A percentile compares a stretch with the other conserved stretches of the same genome.
Conservation (phyloP, 805 yeast genomes). For the Pichia rugopelliculosa region DNA sequence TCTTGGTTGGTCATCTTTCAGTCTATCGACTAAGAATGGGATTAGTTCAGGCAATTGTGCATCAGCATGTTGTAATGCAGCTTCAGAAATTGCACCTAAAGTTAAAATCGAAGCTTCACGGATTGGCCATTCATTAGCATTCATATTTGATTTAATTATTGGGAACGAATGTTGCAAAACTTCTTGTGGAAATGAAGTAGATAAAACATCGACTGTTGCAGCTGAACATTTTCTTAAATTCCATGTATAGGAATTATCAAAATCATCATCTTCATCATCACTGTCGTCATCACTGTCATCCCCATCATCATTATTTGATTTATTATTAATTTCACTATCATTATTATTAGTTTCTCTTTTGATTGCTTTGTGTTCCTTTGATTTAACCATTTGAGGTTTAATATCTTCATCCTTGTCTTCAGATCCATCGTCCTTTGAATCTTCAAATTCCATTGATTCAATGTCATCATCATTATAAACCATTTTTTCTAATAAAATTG, state of each 20-base stretch:
- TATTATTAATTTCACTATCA: not conserved
- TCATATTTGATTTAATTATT: constrained; percentile 60
- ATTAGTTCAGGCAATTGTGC: constrained; percentile 72
- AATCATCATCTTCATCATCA: constrained; percentile 67
- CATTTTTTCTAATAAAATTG: constrained; percentile 73
- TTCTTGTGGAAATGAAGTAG: constrained; percentile 57
- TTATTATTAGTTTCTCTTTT: constrained; percentile 13
- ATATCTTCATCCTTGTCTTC: constrained; percentile 87
- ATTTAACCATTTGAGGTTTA: constrained; percentile 69
- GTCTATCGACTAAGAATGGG: constrained; percentile 76
- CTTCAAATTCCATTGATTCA: constrained; percentile 52
- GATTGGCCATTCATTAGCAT: constrained; percentile 72
- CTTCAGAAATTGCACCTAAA: constrained; percentile 90
- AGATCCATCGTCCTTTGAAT: constrained; percentile 66
- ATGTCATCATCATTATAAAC: constrained; percentile 82
- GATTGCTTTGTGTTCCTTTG: constrained; percentile 37
- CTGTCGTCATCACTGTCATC: constrained; percentile 39
- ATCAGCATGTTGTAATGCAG: constrained; percentile 66
- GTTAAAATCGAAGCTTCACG: constrained; percentile 93
- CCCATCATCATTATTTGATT: constrained; percentile 7
- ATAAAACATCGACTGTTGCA: constrained; percentile 79
- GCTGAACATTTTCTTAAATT: constrained; percentile 90
- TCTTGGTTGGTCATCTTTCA: constrained; percentile 69
- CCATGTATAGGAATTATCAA: constrained; percentile 71
- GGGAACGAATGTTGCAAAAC: constrained; percentile 70